These are phyloP conservation scores for Phytopythium oedochilum DNA, from an alignment of 352 stramenopile species.

Conservation along the genomic window DNA sequence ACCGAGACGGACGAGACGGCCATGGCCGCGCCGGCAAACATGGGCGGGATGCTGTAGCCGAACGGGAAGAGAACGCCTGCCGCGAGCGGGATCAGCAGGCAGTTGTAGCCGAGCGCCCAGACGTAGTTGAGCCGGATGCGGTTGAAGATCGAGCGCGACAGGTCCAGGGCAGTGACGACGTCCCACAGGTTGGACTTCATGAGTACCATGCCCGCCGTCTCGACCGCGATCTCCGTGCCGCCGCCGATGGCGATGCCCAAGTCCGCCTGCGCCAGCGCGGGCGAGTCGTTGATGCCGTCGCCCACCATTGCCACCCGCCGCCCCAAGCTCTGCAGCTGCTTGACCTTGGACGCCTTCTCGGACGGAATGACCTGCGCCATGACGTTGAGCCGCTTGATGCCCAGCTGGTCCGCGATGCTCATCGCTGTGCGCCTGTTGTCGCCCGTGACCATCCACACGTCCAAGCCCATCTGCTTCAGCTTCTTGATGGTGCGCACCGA, in stretches of 20 bases:
- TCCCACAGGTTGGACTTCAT: constrained; percentile 90
- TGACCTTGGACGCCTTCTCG: constrained; percentile 93
- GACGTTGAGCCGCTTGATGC: constrained; percentile 91
- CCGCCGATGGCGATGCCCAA: constrained; percentile 96
- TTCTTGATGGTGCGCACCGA: constrained; percentile 88
- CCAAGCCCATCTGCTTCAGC: constrained; percentile 89
- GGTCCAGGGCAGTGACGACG: constrained; percentile 95
- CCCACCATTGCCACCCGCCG: constrained; percentile 95
- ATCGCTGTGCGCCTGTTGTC: constrained; percentile 95
- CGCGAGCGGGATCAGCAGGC: constrained; percentile 94
- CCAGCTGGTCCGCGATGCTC: constrained; percentile 91
- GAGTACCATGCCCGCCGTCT: constrained; percentile 94
- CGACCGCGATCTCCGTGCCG: constrained; percentile 96
- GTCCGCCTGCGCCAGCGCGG: constrained; percentile 95
- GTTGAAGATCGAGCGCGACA: constrained; percentile 95
- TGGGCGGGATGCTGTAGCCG: constrained; percentile 92
- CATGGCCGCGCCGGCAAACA: constrained; percentile 96
- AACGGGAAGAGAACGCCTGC: constrained; percentile 96
- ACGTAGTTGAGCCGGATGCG: constrained; percentile 97
- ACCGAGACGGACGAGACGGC: constrained; percentile 96
- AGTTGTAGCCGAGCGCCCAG: constrained; percentile 98
- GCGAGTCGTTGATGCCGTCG: constrained; percentile 98
- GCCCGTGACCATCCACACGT: constrained; percentile 99
- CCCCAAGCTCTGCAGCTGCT: constrained; percentile 86
- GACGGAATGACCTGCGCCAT: constrained; percentile 96